Conservation (phyloP, 1,284 basidiomycete genomes). For the Heterobasidion occidentale region DNA sequence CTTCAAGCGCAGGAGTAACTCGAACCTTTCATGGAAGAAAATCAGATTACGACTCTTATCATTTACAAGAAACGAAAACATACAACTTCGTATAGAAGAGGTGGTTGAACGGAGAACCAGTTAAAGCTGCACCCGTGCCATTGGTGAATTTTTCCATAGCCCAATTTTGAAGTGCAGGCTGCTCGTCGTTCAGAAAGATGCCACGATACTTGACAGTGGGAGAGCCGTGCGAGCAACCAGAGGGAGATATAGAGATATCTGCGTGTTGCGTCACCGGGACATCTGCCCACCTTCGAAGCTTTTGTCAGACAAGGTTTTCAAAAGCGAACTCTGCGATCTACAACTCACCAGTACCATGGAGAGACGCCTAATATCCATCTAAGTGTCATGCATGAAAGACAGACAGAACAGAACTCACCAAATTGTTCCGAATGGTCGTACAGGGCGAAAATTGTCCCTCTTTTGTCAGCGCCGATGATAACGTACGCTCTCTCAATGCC, state of each 20-base stretch:
- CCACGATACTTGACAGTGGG: conserved; percentile 69
- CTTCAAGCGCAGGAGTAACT: conserved; percentile 60
- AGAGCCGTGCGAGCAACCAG: conserved; percentile 54
- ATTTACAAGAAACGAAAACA: conserved; percentile 10
- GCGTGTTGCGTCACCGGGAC: conserved; percentile 47
- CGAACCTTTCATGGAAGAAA: conserved; percentile 33
- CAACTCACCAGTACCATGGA: conserved; percentile 52
- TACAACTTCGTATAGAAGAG: conserved; percentile 58
- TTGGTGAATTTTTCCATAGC: conserved; percentile 62
- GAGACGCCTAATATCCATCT: conserved; percentile 37
- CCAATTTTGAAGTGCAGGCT: conserved; percentile 37
- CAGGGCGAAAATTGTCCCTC: conserved; percentile 59
- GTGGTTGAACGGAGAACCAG: conserved; percentile 52
- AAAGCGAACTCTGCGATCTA: background rate
- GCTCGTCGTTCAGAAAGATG: conserved; percentile 44
- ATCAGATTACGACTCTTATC: no score
- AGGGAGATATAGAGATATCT: conserved; percentile 38
- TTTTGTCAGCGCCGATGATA: conserved; percentile 58
- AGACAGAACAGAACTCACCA: conserved; percentile 29
- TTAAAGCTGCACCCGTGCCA: conserved; percentile 41
- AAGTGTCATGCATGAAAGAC: background rate
- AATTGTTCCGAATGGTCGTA: conserved; percentile 71
- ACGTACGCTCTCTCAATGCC: conserved; percentile 56
- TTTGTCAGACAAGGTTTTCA: background rate
- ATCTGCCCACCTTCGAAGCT: conserved; percentile 52